Evolutionary conservation across 345 rosid genomes (phyloP).

Genomic region (Eucalyptus cloeziana): DNA sequence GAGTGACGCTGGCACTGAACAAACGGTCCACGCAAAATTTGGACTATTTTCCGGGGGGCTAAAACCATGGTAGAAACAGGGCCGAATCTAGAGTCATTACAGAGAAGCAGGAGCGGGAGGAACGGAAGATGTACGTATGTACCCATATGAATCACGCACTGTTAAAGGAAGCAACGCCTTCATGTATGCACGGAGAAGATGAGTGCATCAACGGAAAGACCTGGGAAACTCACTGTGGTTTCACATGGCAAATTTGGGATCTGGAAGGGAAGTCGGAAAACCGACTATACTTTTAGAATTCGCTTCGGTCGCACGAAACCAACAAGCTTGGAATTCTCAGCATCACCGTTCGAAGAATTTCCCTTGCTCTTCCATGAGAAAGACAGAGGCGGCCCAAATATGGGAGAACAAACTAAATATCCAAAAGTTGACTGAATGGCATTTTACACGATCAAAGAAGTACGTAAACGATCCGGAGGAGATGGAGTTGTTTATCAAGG

Average conservation of each 20-base stretch:
- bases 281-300: neutral
- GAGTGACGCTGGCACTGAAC: neutral
- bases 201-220: neutral
- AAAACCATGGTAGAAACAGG: neutral
- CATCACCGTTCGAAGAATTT: neutral
- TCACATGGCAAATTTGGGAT: neutral
- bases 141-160: neutral
- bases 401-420: neutral
- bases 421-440: neutral
- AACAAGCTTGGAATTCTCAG: neutral
- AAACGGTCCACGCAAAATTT: neutral
- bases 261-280: neutral
- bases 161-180: neutral
- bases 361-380: neutral
- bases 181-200: neutral
- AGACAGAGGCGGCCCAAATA: neutral
- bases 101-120: neutral
- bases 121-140: neutral
- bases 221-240: neutral
- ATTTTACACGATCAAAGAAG: neutral
- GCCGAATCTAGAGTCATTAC: neutral
- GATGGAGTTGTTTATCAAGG: neutral
- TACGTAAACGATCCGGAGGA: neutral
- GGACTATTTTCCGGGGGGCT: neutral
- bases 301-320: neutral